Base-by-base conservation (phyloP, 768 basidiomycete genomes). In the Fistulinella prunicolor region DNA sequence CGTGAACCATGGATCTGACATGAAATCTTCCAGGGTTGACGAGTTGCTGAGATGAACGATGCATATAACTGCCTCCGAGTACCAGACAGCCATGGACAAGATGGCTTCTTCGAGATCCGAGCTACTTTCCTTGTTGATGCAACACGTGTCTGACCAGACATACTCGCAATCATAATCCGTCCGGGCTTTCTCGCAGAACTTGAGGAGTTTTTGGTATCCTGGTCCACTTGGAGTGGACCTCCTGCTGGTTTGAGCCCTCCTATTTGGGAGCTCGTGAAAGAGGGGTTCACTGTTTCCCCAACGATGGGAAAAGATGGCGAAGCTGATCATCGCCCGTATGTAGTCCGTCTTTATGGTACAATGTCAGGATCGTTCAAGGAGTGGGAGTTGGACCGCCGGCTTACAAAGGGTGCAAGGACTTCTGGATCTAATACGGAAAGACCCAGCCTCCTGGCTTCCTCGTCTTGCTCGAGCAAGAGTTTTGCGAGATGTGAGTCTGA, bases 131-230 rank as follows among this genome's bases (percentile, higher is more conserved):
- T 55, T 62, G 48, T 63, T 61, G 39, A 63, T 62, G 40, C 61
- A 62, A 41, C 61, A 62, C 7, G 53, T 62, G 26, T 62, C 61
- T 44, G 61, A 34, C 62, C 61, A 69, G 42, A 52, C 65, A 34
- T 63, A 56, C 50, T 62, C 50, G 37, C 61, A 55, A 12, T 56
- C 55, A 12, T 60, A 64, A 19, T 63, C 61, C 13, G 23, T 13
- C 19, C 56, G 17, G 21, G 63, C 63, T 30, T 58, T 65, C 13
- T 65, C 57, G 21, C 62, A 63, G 28, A 63, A 65, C 35, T 51
- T 58, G 46, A 46, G 24, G 13, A 65, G 58, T 39, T 65, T 63
- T 17, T 58, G 53, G 39, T 61, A 63, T 20, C 61, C 62, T 14
- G 46, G 44, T 14, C 60, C 62, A n/a, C 17, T 48, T 7, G 51